Evolutionary conservation across 2,329 filamentous ascomycete species (phyloP), one percentile per base, ranked within the genome.

Genomic region (Sporothrix phasma): DNA sequence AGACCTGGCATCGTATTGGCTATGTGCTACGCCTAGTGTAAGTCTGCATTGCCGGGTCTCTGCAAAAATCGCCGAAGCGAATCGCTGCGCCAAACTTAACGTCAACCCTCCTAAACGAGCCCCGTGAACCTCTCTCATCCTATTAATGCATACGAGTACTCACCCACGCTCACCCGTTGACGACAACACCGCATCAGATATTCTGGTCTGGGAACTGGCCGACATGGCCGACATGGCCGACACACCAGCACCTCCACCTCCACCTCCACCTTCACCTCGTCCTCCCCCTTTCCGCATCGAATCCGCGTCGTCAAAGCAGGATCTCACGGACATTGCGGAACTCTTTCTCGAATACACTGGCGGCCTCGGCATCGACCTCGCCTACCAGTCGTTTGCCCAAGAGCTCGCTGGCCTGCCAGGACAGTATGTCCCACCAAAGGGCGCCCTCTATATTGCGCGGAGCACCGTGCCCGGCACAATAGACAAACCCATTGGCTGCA

Each of bases 301-400:
- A 5, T 26, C 7, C 7, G 66, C 67, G 3, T 24, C 63, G 0
- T 43, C 66, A 1, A 26, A 54, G 3, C 43, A 65, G 3, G 66
- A 66, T 24, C 29, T 66, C 8, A 22, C 37, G 4, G 65, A 63
- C 34, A 64, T 66, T 8, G 64, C 66, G 15, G 56, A 31, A 17
- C 66, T 68, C 26, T 66, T 68, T 49, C 39, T 47, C 47, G 66
- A 65, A 29, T 67, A 68, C 53, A 56, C 67, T 7, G 45, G 46
- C 47, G 29, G 64, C 41, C 66, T 68, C 10, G 64, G 58, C 60
- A 65, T 68, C 51, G 67, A 68, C 43, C 67, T 68, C 31, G n/a
- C 65, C 31, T 68, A 60, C 62, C 67, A 68, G 51, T 65, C 65
- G 5, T 68, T 67, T 64, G 62, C 54, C 13, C 26, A 51, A 24